These are phyloP conservation scores for Gossypium gossypioides DNA, from an alignment of 441 rosid species.

Conservation along the genomic window DNA sequence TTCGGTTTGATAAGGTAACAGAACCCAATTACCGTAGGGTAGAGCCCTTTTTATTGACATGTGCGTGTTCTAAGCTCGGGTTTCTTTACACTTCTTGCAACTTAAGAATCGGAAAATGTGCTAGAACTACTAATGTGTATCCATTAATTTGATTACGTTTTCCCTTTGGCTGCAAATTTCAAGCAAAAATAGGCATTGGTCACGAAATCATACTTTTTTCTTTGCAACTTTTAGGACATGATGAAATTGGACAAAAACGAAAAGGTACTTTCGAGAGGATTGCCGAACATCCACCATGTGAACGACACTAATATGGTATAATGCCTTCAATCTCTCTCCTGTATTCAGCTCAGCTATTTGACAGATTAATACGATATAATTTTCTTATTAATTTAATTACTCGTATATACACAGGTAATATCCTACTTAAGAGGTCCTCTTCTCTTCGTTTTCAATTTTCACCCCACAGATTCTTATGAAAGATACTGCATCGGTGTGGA, in stretches of 20 bases:
- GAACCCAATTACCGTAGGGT: conserved; percentile 2
- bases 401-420: conserved; percentile 50
- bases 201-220: neutral
- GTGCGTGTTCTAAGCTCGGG: neutral
- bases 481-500: conserved; percentile 64
- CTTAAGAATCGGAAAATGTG: neutral
- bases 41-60: conserved; percentile 4
- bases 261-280: conserved; percentile 63
- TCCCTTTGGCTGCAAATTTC: neutral
- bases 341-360: neutral
- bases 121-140: conserved; percentile 5
- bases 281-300: conserved; percentile 67
- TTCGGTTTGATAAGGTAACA: conserved; percentile 74
- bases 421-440: conserved; percentile 78
- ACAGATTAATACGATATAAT: neutral
- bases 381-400: neutral
- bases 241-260: conserved; percentile 73
- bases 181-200: neutral
- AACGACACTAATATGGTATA: conserved; percentile 70
- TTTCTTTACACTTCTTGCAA: neutral
- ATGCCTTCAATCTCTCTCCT: neutral
- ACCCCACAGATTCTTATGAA: conserved; percentile 59
- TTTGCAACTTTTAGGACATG: conserved; percentile 46
- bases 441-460: conserved; percentile 81
- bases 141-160: neutral